These are phyloP conservation scores for Exophiala dermatitidis DNA, from an alignment of 2,329 filamentous ascomycete species.

Conservation along the genomic window DNA sequence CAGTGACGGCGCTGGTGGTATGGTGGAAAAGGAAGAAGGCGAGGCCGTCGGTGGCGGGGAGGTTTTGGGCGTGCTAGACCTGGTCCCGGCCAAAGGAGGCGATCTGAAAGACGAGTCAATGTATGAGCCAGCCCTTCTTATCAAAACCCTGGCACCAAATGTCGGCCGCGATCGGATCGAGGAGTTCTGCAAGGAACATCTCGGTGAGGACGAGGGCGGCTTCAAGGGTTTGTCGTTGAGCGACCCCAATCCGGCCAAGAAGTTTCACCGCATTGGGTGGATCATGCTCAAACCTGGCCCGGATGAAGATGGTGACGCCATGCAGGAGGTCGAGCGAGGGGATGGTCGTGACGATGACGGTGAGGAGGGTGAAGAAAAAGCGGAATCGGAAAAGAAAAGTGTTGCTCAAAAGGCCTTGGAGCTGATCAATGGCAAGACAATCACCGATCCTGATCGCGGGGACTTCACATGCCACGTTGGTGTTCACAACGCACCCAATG, in stretches of 20 bases:
- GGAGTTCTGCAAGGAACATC: constrained; percentile 85
- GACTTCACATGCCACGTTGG: constrained; percentile 98
- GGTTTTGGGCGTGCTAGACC: constrained; percentile 82
- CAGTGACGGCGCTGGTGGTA: constrained; percentile 74
- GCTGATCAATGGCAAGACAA: constrained; percentile 95
- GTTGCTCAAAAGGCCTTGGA: constrained; percentile 82
- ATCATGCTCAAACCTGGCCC: constrained; percentile 83
- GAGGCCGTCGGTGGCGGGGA: constrained; percentile 88
- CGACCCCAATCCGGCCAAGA: constrained; percentile 93
- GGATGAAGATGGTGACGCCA: constrained; percentile 52
- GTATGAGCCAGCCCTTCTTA: constrained; percentile 83
- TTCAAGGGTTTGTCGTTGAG: constrained; percentile 95
- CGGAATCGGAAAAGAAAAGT: constrained; percentile 29
- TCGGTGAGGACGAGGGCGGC: constrained; percentile 82
- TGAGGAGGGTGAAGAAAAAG: constrained; percentile 51
- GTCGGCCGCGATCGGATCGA: constrained; percentile 92
- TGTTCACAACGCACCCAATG: constrained; percentile 79
- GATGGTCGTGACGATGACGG: constrained; percentile 67
- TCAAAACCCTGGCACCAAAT: constrained; percentile 96
- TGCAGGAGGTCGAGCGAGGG: constrained; percentile 53
- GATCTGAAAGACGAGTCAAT: constrained; percentile 85
- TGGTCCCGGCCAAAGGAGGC: constrained; percentile 73
- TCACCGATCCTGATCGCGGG: constrained; percentile 85
- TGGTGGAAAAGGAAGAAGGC: constrained; percentile 90
- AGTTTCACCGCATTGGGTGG: constrained; percentile 97